A percentile compares a stretch with the other conserved stretches of the same genome.
Evolutionary conservation across 495 filamentous ascomycete genomes (phyloP).

Genomic region (Aspergillus conjunctus): DNA sequence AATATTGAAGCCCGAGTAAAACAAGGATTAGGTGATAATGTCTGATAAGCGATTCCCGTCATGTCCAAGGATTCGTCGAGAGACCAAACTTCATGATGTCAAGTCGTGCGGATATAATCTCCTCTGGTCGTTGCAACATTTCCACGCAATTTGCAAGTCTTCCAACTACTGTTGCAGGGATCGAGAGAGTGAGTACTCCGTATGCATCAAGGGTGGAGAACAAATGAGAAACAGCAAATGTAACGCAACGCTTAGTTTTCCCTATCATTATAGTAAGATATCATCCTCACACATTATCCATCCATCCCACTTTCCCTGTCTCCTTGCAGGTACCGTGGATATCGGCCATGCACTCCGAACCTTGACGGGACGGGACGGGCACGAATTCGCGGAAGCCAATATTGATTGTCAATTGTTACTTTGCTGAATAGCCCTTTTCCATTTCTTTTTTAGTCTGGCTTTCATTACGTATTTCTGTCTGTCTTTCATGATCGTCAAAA

Average conservation of each 20-base stretch:
- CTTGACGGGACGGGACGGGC: conserved; percentile 52
- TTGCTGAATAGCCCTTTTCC: neutral
- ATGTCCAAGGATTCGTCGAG: conserved; percentile 10
- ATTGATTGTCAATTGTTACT: conserved; percentile 18
- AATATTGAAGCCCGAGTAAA: conserved; percentile 7
- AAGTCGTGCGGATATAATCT: neutral
- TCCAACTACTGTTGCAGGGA: neutral
- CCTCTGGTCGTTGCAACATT: neutral
- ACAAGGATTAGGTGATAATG: conserved; percentile 9
- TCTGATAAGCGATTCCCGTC: conserved; percentile 4
- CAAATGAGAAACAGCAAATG: neutral
- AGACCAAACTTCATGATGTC: neutral
- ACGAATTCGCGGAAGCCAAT: conserved; percentile 28
- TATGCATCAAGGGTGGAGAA: neutral
- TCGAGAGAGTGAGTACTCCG: neutral
- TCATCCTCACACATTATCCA: neutral
- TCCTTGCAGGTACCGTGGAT: conserved; percentile 46
- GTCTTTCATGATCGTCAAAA: neutral
- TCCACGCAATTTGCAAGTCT: neutral
- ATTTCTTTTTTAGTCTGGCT: conserved; percentile 5
- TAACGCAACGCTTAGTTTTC: neutral
- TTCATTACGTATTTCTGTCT: neutral
- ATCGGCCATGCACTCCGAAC: conserved; percentile 44
- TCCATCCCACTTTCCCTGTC: neutral
- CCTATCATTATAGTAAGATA: neutral